Conservation (phyloP, 116 monocot genomes). For the Posidonia oceanica region DNA sequence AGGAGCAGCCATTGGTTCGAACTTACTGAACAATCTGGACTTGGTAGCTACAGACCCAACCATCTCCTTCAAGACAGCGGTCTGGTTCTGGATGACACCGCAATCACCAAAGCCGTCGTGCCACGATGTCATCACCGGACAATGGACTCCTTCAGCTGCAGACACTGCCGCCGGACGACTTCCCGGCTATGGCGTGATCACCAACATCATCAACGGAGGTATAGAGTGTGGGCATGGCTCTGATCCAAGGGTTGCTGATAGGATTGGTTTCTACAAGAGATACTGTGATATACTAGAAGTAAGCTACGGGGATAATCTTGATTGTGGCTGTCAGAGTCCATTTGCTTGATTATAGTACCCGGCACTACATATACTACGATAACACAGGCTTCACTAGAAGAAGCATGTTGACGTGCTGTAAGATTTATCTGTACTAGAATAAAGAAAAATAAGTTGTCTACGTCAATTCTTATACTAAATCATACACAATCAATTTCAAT, state of each 20-base stretch:
- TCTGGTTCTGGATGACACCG: slow-evolving; percentile 81
- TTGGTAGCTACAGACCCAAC: slow-evolving; percentile 21
- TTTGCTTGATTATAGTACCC: slow-evolving; percentile 14
- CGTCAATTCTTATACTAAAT: too few relatives aligned
- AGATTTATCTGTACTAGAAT: too few relatives aligned
- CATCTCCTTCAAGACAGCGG: slow-evolving; percentile 52
- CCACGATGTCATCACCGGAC: slow-evolving; percentile 50
- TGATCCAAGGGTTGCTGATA: neutral
- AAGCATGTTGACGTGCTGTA: too few relatives aligned
- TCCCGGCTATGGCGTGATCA: slow-evolving; percentile 46
- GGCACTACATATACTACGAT: too few relatives aligned
- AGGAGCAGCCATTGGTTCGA: slow-evolving; percentile 1
- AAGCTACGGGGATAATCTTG: slow-evolving; percentile 6
- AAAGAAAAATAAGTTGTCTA: too few relatives aligned
- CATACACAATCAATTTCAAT: too few relatives aligned
- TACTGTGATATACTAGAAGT: slow-evolving; percentile 16
- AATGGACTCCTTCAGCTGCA: slow-evolving; percentile 34
- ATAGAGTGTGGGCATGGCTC: slow-evolving; percentile 37
- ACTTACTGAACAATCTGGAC: slow-evolving; percentile 25
- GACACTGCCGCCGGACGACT: slow-evolving; percentile 31
- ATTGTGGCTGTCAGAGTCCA: slow-evolving; percentile 12
- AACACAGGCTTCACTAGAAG: too few relatives aligned
- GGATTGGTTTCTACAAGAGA: slow-evolving; percentile 22
- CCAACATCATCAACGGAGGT: slow-evolving; percentile 66
- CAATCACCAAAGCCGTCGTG: slow-evolving; percentile 57